Base-by-base conservation (phyloP, 257 asterid species). In the Solanum bulbocastanum region DNA sequence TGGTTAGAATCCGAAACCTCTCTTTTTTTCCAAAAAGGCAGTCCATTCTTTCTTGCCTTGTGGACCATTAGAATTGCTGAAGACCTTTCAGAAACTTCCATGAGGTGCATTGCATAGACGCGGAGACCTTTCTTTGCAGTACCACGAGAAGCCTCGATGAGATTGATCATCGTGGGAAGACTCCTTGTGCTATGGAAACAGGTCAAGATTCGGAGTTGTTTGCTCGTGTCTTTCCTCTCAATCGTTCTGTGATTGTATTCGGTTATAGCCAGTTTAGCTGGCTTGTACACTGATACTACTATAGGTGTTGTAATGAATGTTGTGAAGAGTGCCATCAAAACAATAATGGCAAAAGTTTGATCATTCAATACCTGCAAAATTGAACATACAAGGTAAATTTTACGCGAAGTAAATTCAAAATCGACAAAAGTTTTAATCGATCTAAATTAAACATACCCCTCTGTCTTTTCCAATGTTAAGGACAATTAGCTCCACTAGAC, bases 61-160 rank as follows among this genome's bases (percentile, higher is more conserved):
- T 94, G 95, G 3, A 92, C 95, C 95, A 94, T 94, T 3, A 91
- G 90, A 22, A 94, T 93, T 0, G 95, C 93, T 0, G 96, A 94
- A 3, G 98, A 86, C 15, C 96, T 83, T 83, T 93, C 98, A 0
- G 98, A 91, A 18, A 92, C 92, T 82, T 93, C 96, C 90, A 89
- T 92, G 1, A 94, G 92, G 87, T 93, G 98, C 96, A 94, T 91
- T 1, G 96, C 97, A 56, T 90, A 94, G 39, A 94, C 90, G 11
- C 93, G 90, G 2, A 94, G 94, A 10, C 97, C 92, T 69, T 88
- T 66, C 87, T 89, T 92, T 10, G 85, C 92, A 1, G 89, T 90
- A 4, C 96, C 97, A 0, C 96, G 92, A 1, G 97, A 94, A 13
- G 88, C 65, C 90, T 94, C 96, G 72, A 93, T 90, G 86, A 94